Evolutionary conservation across 1,139 yeast genomes (phyloP).

Genomic region (Magnusiomyces magnusii): DNA sequence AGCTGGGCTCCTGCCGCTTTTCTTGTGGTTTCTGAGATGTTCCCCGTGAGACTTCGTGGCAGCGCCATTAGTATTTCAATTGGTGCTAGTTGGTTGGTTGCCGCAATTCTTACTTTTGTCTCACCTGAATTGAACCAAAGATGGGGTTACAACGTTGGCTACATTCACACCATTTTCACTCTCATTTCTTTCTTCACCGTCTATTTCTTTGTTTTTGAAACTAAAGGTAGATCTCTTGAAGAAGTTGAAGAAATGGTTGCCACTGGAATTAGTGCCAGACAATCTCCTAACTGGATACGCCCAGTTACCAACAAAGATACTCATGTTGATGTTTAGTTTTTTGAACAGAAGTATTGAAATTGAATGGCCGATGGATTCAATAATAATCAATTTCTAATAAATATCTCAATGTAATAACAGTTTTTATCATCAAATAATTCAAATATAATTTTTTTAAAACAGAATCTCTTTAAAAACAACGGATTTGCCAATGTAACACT

Average conservation of each 20-base stretch:
- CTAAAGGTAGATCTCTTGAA: slow-evolving; percentile 67
- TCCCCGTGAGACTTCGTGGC: slow-evolving; percentile 70
- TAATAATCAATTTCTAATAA: too few species aligned
- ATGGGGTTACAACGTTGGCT: slow-evolving; percentile 36
- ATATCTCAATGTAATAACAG: too few species aligned
- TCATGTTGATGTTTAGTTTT: not conserved
- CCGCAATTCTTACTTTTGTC: slow-evolving; percentile 53
- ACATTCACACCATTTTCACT: slow-evolving; percentile 51
- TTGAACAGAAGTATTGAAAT: too few species aligned
- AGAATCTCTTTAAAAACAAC: too few species aligned
- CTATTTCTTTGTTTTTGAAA: slow-evolving; percentile 61
- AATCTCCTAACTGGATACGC: slow-evolving; percentile 18
- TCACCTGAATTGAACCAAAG: slow-evolving; percentile 60
- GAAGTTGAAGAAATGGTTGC: slow-evolving; percentile 54
- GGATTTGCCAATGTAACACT: too few species aligned
- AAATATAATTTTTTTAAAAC: too few species aligned
- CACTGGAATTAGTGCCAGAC: slow-evolving; percentile 29
- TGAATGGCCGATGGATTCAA: too few species aligned
- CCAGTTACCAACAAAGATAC: not conserved
- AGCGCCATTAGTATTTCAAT: slow-evolving; percentile 57
- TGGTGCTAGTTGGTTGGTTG: slow-evolving; percentile 31
- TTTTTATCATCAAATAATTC: too few species aligned
- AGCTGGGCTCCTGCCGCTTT: slow-evolving; percentile 86
- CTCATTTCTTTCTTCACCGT: slow-evolving; percentile 50
- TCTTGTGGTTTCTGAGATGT: slow-evolving; percentile 71